A percentile compares a stretch with the other conserved stretches of the same genome.
phyloP scores from a whole-genome alignment of 371 early-diverging fungal species.

The Mortierella sp. region DNA sequence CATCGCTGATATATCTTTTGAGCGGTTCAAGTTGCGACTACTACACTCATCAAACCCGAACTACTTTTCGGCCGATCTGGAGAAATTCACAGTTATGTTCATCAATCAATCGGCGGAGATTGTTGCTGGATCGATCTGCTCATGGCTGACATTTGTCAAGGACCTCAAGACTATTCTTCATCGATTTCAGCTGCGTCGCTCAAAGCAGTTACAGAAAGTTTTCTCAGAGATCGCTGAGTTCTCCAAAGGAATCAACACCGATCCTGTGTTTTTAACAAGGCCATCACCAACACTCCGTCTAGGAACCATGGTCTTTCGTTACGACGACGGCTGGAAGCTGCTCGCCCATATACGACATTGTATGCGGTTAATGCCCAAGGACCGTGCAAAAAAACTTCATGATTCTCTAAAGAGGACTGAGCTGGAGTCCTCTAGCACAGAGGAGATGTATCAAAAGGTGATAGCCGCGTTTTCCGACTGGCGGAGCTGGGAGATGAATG shows the following conservation, averaged over 20 bases:
- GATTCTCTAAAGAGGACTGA: conserved; percentile 57
- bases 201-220: conserved; percentile 69
- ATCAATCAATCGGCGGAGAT: conserved; percentile 82
- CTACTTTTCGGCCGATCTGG: conserved; percentile 60
- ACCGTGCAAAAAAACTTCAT: conserved; percentile 58
- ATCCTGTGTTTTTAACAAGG: conserved; percentile 78
- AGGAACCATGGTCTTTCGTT: conserved; percentile 72
- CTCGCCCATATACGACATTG: conserved; percentile 78
- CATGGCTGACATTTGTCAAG: conserved; percentile 79
- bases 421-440: conserved; percentile 54
- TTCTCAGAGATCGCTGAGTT: conserved; percentile 69
- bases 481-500: conserved; percentile 76
- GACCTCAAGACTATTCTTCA: conserved; percentile 67
- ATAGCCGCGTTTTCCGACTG: conserved; percentile 66
- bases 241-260: conserved; percentile 66
- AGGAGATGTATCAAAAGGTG: conserved; percentile 62
- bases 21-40: conserved; percentile 65
- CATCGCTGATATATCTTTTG: conserved; percentile 68
- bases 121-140: conserved; percentile 75
- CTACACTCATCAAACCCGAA: conserved; percentile 64
- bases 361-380: conserved; percentile 59
- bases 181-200: conserved; percentile 62
- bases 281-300: conserved; percentile 78
- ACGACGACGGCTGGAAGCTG: conserved; percentile 83
- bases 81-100: conserved; percentile 62